Evolutionary conservation across 495 filamentous ascomycete species (phyloP), one percentile per base, ranked within the genome.

Genomic region (Penicillium pancosmium): DNA sequence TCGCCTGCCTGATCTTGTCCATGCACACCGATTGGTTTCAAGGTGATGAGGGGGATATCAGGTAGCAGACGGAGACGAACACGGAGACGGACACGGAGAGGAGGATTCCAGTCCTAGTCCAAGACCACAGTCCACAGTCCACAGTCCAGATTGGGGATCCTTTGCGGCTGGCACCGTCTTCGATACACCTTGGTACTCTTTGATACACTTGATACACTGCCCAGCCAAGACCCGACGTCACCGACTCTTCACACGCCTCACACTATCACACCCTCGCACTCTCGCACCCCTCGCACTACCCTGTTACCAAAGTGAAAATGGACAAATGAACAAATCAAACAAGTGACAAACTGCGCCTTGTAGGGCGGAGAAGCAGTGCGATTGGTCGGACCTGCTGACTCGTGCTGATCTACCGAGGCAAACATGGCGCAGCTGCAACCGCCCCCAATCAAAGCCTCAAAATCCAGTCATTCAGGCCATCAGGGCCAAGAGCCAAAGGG

Each of bases 321-420:
- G 8, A 31, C 41, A 19, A 19, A 13, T 44, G 41, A 44, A 7
- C 16, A 21, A 21, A 21, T 21, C n/a, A 2, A 21, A 21, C 19
- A 44, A 4, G 41, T 9, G 13, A n/a, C 9, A 13, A 3, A 43
- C 41, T 48, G 46, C 46, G 46, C 46, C 46, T 48, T 48, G 46
- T 48, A 48, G 21, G 46, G 46, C 46, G 11, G 19, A 44, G 19
- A 48, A 48, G 46, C 46, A 48, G 46, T 48, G 21, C 46, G 19
- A 48, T 48, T 48, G 46, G 46, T 3, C 9, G 46, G 31, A 10
- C 15, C 36, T 12, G 11, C 36, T 38, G 36, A 38, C 36, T n/a
- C 15, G 19, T 48, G 46, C 21, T 48, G 46, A 48, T 48, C 46
- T 25, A 12, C 46, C 46, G 46, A 25, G 46, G 46, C 21, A 25